Base-by-base conservation (phyloP, 2,329 filamentous ascomycete species). In the Furcasterigmium sp. region DNA sequence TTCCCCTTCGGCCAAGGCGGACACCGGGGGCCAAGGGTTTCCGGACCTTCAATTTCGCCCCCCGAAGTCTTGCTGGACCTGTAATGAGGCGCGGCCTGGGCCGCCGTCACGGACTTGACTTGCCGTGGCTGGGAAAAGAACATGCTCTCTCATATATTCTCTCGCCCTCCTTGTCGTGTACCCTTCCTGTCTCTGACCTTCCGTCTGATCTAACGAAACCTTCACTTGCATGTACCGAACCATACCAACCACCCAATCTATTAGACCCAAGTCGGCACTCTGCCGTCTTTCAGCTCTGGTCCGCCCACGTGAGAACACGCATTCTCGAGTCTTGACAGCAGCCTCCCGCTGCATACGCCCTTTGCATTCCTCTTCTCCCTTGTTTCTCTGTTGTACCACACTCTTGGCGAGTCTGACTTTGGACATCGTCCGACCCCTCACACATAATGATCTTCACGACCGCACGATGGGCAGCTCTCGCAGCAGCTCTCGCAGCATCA, bases 401-500 rank as follows among this genome's bases (percentile, higher is more conserved):
- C 17, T n/a, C 25, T 40, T n/a, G 10, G 9, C 17, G 28, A 14
- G 3, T 34, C 18, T 34, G 30, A 14, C 11, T 34, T 34, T 34
- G 30, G 30, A 18, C 30, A 34, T n/a, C 10, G 14, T 34, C 30
- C 37, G 26, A 15, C 39, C 18, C 30, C 36, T 39, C 25, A n/a
- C 5, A 15, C 39, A 41, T 18, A 14, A 49, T 50, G 46, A 29
- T 47, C 37, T 47, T 49, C 23, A 40, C 42, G 30, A 39, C 21
- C 15, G 41, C 42, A 37, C 21, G 34, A 36, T 20, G 53, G 8
- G 51, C 52, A 17, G 52, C 52, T 6, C 40, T 54, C 23, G 46
- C 48, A 5, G 45, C 53, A 32, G 51, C 38, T 9, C 45, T 62
- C 29, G 39, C 54, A 20, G 46, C 48, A 19, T 44, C 53, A 19